Conservation (phyloP, 768 basidiomycete species). For the Boletellus ananas region DNA sequence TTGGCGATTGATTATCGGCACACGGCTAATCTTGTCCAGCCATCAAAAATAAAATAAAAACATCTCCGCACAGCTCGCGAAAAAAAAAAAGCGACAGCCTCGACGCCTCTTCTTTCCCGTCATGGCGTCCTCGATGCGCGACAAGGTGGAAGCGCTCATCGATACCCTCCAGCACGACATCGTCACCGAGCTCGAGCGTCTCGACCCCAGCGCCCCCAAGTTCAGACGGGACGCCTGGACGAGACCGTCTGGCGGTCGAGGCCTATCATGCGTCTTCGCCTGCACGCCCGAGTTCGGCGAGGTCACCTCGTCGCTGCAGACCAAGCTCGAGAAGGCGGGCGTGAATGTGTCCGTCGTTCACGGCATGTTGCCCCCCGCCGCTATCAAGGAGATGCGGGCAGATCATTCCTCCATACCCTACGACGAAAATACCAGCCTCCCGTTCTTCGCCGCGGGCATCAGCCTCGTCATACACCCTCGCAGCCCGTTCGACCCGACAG, state of each 20-base stretch:
- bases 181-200: constrained; percentile 67
- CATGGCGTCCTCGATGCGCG: constrained; percentile 54
- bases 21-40: not conserved
- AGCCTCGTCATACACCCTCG: constrained; percentile 92
- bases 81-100: too few species aligned
- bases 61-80: too few species aligned
- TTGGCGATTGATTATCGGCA: not conserved
- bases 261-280: constrained; percentile 81
- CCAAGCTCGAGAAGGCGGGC: constrained; percentile 90
- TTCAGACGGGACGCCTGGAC: constrained; percentile 85
- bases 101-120: not conserved
- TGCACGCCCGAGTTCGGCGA: constrained; percentile 32
- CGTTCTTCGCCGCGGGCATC: constrained; percentile 92
- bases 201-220: constrained; percentile 65
- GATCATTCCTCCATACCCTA: constrained; percentile 79
- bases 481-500: constrained; percentile 91
- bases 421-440: constrained; percentile 58
- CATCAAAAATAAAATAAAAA: not conserved
- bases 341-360: constrained; percentile 94
- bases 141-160: constrained; percentile 74
- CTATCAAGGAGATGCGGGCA: constrained; percentile 92
- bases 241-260: constrained; percentile 64
- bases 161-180: constrained; percentile 75
- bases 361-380: constrained; percentile 81
- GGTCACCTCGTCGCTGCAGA: constrained; percentile 34